A percentile compares a stretch with the other conserved stretches of the same genome.
phyloP scores from a whole-genome alignment of 2,329 filamentous ascomycete genomes.

The Cladophialophora psammophila region DNA sequence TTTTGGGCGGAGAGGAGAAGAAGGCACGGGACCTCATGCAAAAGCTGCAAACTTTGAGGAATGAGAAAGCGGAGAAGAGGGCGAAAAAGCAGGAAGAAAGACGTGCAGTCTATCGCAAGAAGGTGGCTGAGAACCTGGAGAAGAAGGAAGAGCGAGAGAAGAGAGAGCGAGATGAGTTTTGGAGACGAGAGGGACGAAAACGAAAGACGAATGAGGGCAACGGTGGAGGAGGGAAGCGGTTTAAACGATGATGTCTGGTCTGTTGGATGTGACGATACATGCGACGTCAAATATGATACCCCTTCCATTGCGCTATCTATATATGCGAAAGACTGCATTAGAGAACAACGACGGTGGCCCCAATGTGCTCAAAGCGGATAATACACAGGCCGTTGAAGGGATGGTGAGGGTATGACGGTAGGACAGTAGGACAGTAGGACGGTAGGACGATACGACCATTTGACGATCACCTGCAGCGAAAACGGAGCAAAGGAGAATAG shows the following conservation, averaged over 20 bases:
- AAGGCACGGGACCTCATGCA: slow-evolving; percentile 87
- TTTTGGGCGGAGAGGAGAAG: slow-evolving; percentile 84
- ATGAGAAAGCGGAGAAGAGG: slow-evolving; percentile 87
- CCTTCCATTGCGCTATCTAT: not conserved
- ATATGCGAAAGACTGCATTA: slow-evolving; percentile 4
- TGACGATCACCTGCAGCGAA: not conserved
- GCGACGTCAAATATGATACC: slow-evolving; percentile 21
- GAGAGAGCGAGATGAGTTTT: slow-evolving; percentile 90
- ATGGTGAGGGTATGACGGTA: not conserved
- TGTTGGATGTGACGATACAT: slow-evolving; percentile 5
- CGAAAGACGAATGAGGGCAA: slow-evolving; percentile 64
- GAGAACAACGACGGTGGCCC: not conserved
- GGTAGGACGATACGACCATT: not conserved
- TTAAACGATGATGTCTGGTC: slow-evolving; percentile 22
- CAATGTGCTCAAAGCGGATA: not conserved
- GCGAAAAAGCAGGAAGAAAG: slow-evolving; percentile 87
- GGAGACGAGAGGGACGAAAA: slow-evolving; percentile 88
- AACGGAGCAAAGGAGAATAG: not conserved
- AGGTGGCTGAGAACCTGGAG: slow-evolving; percentile 81
- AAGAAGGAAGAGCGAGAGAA: slow-evolving; percentile 88
- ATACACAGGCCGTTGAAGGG: not conserved
- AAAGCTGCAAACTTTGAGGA: slow-evolving; percentile 87
- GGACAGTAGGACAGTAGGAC: not conserved
- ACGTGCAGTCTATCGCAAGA: slow-evolving; percentile 78
- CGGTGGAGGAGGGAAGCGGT: slow-evolving; percentile 53